Evolutionary conservation across 2,329 filamentous ascomycete species (phyloP).

Genomic region (Fusarium concolor): DNA sequence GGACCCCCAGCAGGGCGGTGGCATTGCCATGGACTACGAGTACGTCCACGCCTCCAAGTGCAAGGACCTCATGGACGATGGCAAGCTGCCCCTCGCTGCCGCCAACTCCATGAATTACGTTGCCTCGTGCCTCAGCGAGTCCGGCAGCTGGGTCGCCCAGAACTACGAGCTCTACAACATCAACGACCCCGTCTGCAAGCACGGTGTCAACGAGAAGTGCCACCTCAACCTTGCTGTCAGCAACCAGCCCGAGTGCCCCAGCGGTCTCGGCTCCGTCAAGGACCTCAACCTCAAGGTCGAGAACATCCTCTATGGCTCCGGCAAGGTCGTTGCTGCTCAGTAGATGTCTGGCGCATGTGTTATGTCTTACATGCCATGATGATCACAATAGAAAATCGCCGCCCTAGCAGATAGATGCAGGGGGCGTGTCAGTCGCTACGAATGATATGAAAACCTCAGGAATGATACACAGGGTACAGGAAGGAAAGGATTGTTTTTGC

Average conservation of each 20-base stretch:
- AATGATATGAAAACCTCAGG: slow-evolving; percentile 38
- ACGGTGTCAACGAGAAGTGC: slow-evolving; percentile 64
- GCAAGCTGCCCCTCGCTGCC: slow-evolving; percentile 66
- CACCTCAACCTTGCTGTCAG: slow-evolving; percentile 58
- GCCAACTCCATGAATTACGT: slow-evolving; percentile 69
- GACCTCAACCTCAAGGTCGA: slow-evolving; percentile 55
- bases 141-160: slow-evolving; percentile 62
- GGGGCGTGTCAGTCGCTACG: slow-evolving; percentile 37
- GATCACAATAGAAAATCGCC: slow-evolving; percentile 41
- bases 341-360: slow-evolving; percentile 12
- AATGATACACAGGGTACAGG: slow-evolving; percentile 42
- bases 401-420: slow-evolving; percentile 32
- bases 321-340: slow-evolving; percentile 49
- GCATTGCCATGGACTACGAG: slow-evolving; percentile 63
- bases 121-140: slow-evolving; percentile 58
- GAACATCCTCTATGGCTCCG: slow-evolving; percentile 65
- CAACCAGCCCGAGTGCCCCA: slow-evolving; percentile 65
- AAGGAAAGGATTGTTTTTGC: slow-evolving; percentile 29
- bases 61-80: slow-evolving; percentile 59
- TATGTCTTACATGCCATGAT: slow-evolving; percentile 33
- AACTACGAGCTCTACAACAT: slow-evolving; percentile 68
- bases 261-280: slow-evolving; percentile 53
- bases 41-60: slow-evolving; percentile 62
- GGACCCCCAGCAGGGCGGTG: slow-evolving; percentile 61
- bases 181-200: slow-evolving; percentile 61